Percentiles rank a stretch among this genome's conserved stretches.
Conservation (phyloP, 129 eudicot genomes). For the Scalesia atractyloides region DNA sequence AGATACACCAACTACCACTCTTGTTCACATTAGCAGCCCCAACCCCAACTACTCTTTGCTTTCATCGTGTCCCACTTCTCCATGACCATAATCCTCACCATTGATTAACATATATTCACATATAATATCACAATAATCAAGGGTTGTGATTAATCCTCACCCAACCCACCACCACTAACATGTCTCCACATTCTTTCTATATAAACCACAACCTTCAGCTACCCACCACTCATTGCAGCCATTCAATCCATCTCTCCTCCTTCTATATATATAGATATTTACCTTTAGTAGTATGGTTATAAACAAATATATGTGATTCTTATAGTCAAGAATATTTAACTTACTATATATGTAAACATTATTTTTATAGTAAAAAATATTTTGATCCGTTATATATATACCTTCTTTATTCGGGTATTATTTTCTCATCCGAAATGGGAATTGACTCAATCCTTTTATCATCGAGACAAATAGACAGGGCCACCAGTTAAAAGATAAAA, state of each 20-base stretch:
- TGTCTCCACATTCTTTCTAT: slow-evolving; percentile 31
- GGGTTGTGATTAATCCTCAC: slow-evolving; percentile 45
- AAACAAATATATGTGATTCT: too few relatives aligned
- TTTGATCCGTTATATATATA: too few relatives aligned
- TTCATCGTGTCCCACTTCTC: slow-evolving; percentile 3
- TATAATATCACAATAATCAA: slow-evolving; percentile 1
- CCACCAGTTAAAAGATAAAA: too few relatives aligned
- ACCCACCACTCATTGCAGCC: slow-evolving; percentile 37
- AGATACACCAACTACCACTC: slow-evolving; percentile 36
- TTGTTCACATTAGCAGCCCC: slow-evolving; percentile 36
- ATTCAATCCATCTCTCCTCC: slow-evolving; percentile 7
- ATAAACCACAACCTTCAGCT: slow-evolving; percentile 49
- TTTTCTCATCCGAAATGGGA: too few relatives aligned
- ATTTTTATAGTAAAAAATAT: too few relatives aligned
- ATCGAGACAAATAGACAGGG: too few relatives aligned
- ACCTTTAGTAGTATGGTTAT: too few relatives aligned
- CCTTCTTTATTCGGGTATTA: too few relatives aligned
- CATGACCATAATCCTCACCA: slow-evolving; percentile 17
- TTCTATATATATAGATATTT: slow-evolving; percentile 17
- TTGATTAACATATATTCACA: slow-evolving; percentile 11
- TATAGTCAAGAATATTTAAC: too few relatives aligned
- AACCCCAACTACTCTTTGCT: slow-evolving; percentile 36
- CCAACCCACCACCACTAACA: slow-evolving; percentile 47
- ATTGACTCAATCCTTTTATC: too few relatives aligned
- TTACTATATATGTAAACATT: too few relatives aligned